Percentiles rank a stretch among this genome's conserved stretches.
These are phyloP conservation scores for Trichoderma sp. DNA, from an alignment of 2,329 filamentous ascomycete genomes.

Conservation along the genomic window DNA sequence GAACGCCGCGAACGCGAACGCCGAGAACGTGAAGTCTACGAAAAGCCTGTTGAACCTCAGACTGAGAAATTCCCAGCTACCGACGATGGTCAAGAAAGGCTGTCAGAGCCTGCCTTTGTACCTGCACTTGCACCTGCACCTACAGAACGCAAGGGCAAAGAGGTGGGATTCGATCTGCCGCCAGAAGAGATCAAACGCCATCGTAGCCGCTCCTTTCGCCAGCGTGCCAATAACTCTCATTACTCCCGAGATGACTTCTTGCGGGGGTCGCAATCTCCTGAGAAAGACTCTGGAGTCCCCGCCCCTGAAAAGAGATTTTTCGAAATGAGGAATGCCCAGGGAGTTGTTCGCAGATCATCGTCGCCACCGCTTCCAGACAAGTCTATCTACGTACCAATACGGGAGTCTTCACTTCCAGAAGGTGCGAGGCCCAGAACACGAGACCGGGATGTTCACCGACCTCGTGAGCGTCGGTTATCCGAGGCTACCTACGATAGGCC, in stretches of 20 bases:
- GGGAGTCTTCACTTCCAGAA: constrained; percentile 22
- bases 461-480: constrained; percentile 28
- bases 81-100: constrained; percentile 5
- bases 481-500: constrained; percentile 18
- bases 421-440: constrained; percentile 10
- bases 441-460: constrained; percentile 11
- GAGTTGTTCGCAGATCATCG: constrained; percentile 34
- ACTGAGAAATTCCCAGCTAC: background rate
- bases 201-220: constrained; percentile 45
- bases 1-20: constrained; percentile 21
- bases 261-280: constrained; percentile 34
- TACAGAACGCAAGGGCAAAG: constrained; percentile 38
- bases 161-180: constrained; percentile 34
- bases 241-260: constrained; percentile 37
- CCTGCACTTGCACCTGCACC: background rate
- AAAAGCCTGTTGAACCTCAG: constrained; percentile 7
- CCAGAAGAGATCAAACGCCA: constrained; percentile 31
- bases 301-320: constrained; percentile 46
- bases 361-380: constrained; percentile 27
- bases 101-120: background rate
- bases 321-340: constrained; percentile 43
- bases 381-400: constrained; percentile 8
- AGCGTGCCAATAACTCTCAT: constrained; percentile 43
- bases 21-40: constrained; percentile 19
- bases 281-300: constrained; percentile 30